Evolutionary conservation across 345 rosid species (phyloP), one percentile per base, ranked within the genome.

Genomic region (Populus pruinosa): DNA sequence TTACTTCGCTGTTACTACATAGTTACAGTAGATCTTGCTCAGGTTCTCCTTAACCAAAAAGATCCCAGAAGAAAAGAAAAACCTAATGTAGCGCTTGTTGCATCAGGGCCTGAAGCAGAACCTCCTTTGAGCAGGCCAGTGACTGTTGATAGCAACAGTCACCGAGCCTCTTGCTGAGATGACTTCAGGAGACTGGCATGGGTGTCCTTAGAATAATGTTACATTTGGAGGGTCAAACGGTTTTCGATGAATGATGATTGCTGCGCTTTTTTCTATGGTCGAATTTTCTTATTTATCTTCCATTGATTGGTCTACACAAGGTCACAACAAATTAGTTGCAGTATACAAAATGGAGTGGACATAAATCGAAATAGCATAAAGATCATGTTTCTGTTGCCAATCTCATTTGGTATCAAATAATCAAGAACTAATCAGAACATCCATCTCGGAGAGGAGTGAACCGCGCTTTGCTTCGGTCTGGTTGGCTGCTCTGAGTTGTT

Each of bases 361-460:
- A 50, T 47, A 18, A 67, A 63, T 77, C 79, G 64, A 56, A 81
- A 50, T 39, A 5, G 35, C 41, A 47, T 65, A 76, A 44, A 35
- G 47, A 69, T 50, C 82, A 74, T 49, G 62, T 77, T 75, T 68
- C 67, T 85, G 75, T 72, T 71, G 86, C 75, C 74, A 81, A 75
- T 53, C 75, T 64, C 70, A 61, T 44, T 55, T 74, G 76, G 79
- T 73, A 69, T 75, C 3, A 43, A 18, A 73, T 71, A 68, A 35
- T 27, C 36, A 25, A 67, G 31, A 64, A 50, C 61, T 49, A 64
- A 77, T 94, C 87, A 94, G 78, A 94, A 90, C 85, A 81, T 86
- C 98, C 97, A 94, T 83, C 90, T 89, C 3, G 97, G 92, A 74
- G 97, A 89, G 56, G 90, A 86, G 85, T 86, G 90, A 81, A 86